Conservation (phyloP, 495 filamentous ascomycete species). For the Annulohypoxylon stygium region DNA sequence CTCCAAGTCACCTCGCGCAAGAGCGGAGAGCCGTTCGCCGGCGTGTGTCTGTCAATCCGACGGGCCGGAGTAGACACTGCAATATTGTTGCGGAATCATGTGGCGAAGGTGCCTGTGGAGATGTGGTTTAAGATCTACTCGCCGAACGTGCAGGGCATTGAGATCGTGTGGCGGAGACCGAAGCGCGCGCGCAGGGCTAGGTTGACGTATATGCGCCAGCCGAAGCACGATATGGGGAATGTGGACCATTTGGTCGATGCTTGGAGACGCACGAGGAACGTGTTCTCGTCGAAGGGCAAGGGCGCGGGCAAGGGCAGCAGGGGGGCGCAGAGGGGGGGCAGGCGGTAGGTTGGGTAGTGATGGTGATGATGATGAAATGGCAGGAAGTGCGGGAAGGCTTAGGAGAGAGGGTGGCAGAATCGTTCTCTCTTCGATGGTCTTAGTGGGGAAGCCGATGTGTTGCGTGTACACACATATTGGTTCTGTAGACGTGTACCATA, state of each 20-base stretch:
- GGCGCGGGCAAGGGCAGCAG: constrained; percentile 19
- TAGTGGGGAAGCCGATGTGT: background rate
- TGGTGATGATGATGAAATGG: background rate
- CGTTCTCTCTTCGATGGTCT: background rate
- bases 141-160: constrained; percentile 88
- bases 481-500: constrained; percentile 36
- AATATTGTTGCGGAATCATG: constrained; percentile 83
- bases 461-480: constrained; percentile 24
- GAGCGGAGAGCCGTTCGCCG: constrained; percentile 91
- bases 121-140: constrained; percentile 97
- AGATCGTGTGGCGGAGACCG: constrained; percentile 87
- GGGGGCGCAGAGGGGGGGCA: constrained; percentile 3
- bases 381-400: background rate
- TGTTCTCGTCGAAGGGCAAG: constrained; percentile 46
- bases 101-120: constrained; percentile 90
- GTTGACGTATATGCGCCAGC: constrained; percentile 90
- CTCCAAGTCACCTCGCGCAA: constrained; percentile 81
- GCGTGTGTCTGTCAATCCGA: constrained; percentile 86
- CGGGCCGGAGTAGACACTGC: constrained; percentile 87
- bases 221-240: constrained; percentile 64
- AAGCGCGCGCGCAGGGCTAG: constrained; percentile 90
- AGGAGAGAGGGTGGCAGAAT: background rate
- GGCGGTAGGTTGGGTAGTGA: constrained; percentile 23
- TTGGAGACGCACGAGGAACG: constrained; percentile 54
- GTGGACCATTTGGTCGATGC: constrained; percentile 59